A percentile compares a stretch with the other conserved stretches of the same genome.
Conservation (phyloP, 116 monocot species). For the Trichopus zeylanicus region DNA sequence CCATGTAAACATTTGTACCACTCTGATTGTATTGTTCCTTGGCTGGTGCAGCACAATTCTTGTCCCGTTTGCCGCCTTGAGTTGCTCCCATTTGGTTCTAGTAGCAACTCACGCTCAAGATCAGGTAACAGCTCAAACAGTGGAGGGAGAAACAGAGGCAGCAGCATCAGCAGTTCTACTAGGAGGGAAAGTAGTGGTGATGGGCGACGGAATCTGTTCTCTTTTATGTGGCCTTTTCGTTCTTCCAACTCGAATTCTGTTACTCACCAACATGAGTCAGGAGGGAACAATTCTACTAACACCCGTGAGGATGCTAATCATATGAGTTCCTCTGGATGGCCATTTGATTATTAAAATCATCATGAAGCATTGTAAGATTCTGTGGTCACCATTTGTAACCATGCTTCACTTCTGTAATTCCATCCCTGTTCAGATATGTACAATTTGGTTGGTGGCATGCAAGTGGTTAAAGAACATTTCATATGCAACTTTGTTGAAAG, state of each 20-base stretch:
- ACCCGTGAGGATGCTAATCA: slow-evolving; percentile 14
- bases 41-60: slow-evolving; percentile 59
- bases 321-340: slow-evolving; percentile 13
- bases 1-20: slow-evolving; percentile 82
- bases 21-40: slow-evolving; percentile 66
- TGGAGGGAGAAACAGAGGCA: slow-evolving; percentile 5
- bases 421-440: background rate
- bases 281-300: slow-evolving; percentile 8
- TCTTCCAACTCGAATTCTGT: slow-evolving; percentile 17
- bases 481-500: background rate
- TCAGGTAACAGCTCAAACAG: slow-evolving; percentile 5
- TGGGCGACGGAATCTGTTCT: slow-evolving; percentile 31
- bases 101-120: slow-evolving; percentile 8
- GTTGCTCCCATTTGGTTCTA: slow-evolving; percentile 23
- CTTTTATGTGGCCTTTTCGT: slow-evolving; percentile 52
- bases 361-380: background rate
- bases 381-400: background rate
- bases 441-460: background rate
- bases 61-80: slow-evolving; percentile 63
- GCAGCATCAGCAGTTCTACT: background rate
- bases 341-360: slow-evolving; percentile 14
- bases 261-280: slow-evolving; percentile 10
- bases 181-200: slow-evolving; percentile 14
- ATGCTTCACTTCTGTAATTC: background rate
- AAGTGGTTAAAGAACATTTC: background rate